These are phyloP conservation scores for Trichoderma erinaceum DNA, from an alignment of 495 filamentous ascomycete genomes.

Conservation along the genomic window DNA sequence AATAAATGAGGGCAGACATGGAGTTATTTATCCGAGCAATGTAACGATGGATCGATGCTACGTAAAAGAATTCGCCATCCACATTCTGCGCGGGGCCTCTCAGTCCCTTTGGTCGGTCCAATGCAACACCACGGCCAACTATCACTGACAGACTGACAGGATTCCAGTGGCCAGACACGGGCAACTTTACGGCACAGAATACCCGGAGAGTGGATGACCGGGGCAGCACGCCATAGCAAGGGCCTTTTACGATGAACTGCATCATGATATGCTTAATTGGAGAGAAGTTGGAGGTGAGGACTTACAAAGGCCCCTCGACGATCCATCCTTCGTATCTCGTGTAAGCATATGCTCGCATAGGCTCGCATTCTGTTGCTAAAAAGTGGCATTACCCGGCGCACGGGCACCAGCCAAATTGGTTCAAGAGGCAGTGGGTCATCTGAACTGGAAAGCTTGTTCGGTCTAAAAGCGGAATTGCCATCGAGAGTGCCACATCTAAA, in stretches of 20 bases:
- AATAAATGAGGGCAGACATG: neutral
- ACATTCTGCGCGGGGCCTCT: neutral
- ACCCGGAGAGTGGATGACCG: neutral
- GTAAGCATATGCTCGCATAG: no score
- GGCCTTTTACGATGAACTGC: neutral
- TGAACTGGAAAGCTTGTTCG: neutral
- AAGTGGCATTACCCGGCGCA: no score
- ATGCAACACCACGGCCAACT: neutral
- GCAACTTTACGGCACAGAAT: neutral
- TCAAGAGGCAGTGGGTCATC: neutral
- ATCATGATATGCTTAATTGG: neutral
- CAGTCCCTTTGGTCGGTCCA: neutral
- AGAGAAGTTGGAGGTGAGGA: neutral
- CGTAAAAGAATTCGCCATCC: neutral
- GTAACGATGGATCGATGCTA: neutral
- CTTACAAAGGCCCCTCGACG: neutral
- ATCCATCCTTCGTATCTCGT: no score
- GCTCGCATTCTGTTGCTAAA: no score
- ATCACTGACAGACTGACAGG: neutral
- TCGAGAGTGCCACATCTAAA: constrained; percentile 8
- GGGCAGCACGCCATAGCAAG: constrained; percentile 10
- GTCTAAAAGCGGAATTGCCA: constrained; percentile 13
- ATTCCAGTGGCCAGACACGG: neutral
- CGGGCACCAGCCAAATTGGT: neutral
- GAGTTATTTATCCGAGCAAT: neutral